Evolutionary conservation across 192 early-diverging fungal species (phyloP).

Genomic region (Geranomyces variabilis): DNA sequence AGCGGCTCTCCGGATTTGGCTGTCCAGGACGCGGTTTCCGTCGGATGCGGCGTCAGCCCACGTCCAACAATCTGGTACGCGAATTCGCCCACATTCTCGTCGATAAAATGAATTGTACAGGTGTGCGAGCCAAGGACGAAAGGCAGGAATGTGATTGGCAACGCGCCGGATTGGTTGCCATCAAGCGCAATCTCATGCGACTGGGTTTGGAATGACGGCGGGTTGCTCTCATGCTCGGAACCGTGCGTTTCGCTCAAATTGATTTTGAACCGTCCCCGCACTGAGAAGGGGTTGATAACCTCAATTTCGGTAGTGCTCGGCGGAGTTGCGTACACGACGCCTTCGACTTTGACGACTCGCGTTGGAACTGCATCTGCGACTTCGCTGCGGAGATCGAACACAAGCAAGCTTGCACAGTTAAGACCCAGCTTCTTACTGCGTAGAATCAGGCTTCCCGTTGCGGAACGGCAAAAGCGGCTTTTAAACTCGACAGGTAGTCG

Average conservation of each 20-base stretch:
- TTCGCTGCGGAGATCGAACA: conserved; percentile 39
- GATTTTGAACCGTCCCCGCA: conserved; percentile 41
- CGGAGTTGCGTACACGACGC: conserved; percentile 48
- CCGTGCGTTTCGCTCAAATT: conserved; percentile 29
- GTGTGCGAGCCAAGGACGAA: conserved; percentile 53
- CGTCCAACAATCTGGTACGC: conserved; percentile 50
- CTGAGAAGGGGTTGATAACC: conserved; percentile 47
- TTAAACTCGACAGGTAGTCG: conserved; percentile 42
- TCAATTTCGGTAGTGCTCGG: conserved; percentile 37
- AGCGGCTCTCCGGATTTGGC: conserved; percentile 39
- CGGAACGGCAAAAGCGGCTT: conserved; percentile 42
- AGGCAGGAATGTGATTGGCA: conserved; percentile 49
- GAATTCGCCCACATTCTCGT: conserved; percentile 54
- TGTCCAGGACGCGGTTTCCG: conserved; percentile 46
- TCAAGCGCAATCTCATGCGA: conserved; percentile 36
- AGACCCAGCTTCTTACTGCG: conserved; percentile 49
- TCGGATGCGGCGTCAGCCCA: conserved; percentile 32
- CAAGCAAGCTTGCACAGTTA: conserved; percentile 44
- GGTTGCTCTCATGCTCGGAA: conserved; percentile 27
- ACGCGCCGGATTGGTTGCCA: conserved; percentile 17
- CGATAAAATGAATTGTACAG: conserved; percentile 50
- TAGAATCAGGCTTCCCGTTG: conserved; percentile 36
- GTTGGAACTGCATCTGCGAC: conserved; percentile 39
- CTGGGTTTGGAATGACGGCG: conserved; percentile 36
- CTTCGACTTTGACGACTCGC: conserved; percentile 35